Conservation (phyloP, 352 stramenopile genomes). For the Globisporangium viniferum region DNA sequence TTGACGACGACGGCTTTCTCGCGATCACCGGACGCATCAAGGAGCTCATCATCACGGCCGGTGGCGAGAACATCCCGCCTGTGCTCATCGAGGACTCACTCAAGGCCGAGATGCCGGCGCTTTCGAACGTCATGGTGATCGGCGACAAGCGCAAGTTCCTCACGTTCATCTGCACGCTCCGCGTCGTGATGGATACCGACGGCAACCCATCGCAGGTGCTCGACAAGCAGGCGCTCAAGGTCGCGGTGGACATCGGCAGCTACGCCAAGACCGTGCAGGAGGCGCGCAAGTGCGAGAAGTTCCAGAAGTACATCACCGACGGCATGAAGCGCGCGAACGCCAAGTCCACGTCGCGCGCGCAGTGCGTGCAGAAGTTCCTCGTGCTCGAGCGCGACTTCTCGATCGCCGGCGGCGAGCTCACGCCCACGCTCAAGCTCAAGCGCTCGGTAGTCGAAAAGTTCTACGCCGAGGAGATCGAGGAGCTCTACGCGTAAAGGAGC, state of each 20-base stretch:
- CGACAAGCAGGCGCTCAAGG: conserved; percentile 60
- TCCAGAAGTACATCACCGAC: conserved; percentile 72
- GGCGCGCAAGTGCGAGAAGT: conserved; percentile 62
- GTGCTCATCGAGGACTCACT: conserved; percentile 87
- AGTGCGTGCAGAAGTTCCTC: conserved; percentile 76
- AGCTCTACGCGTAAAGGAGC: conserved; percentile 61
- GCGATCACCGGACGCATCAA: conserved; percentile 93
- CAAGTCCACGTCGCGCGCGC: conserved; percentile 45
- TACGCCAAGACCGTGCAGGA: conserved; percentile 76
- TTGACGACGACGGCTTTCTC: conserved; percentile 88
- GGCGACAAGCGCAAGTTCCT: conserved; percentile 91
- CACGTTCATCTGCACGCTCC: conserved; percentile 82
- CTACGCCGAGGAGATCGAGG: conserved; percentile 84
- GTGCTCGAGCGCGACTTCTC: conserved; percentile 83
- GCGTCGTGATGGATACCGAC: conserved; percentile 56
- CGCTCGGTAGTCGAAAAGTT: conserved; percentile 83
- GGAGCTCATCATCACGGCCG: conserved; percentile 92
- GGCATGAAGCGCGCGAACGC: conserved; percentile 63
- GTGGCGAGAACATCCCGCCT: conserved; percentile 91
- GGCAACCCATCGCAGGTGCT: conserved; percentile 67
- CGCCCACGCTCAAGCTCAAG: conserved; percentile 94
- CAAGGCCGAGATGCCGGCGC: conserved; percentile 70
- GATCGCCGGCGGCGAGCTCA: conserved; percentile 87
- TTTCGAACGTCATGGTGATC: conserved; percentile 90
- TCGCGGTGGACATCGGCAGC: conserved; percentile 57